phyloP scores from a whole-genome alignment of 31 red algal species.

The Endocladia muricata region DNA sequence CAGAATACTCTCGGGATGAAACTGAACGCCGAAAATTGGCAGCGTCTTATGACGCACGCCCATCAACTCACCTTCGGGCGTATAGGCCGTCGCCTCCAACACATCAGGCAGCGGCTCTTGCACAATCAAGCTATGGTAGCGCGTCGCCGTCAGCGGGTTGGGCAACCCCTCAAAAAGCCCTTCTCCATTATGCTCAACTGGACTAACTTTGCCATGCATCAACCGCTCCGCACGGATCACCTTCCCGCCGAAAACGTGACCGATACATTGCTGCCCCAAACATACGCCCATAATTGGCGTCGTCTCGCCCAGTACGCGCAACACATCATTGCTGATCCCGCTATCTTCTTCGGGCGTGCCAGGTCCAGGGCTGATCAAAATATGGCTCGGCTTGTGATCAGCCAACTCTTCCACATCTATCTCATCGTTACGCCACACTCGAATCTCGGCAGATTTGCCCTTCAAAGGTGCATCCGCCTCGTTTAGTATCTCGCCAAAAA shows the following conservation, averaged over 20 bases:
- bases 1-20: slow-evolving; percentile 21
- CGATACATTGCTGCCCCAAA: neutral
- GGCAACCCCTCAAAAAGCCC: neutral
- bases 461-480: no score
- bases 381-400: neutral
- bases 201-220: neutral
- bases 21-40: neutral
- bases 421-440: neutral
- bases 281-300: neutral
- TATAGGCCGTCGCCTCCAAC: neutral
- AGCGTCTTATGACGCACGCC: neutral
- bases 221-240: neutral
- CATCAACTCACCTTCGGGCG: neutral
- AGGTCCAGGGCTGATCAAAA: neutral
- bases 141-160: neutral
- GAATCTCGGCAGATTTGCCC: neutral
- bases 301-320: neutral
- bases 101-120: neutral
- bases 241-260: neutral
- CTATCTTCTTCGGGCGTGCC: neutral
- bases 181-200: neutral
- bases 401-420: neutral
- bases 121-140: slow-evolving; percentile 2
- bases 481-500: no score
- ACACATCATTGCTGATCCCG: neutral